Conservation (phyloP, 768 basidiomycete genomes). For the Rhodotorula graminis region DNA sequence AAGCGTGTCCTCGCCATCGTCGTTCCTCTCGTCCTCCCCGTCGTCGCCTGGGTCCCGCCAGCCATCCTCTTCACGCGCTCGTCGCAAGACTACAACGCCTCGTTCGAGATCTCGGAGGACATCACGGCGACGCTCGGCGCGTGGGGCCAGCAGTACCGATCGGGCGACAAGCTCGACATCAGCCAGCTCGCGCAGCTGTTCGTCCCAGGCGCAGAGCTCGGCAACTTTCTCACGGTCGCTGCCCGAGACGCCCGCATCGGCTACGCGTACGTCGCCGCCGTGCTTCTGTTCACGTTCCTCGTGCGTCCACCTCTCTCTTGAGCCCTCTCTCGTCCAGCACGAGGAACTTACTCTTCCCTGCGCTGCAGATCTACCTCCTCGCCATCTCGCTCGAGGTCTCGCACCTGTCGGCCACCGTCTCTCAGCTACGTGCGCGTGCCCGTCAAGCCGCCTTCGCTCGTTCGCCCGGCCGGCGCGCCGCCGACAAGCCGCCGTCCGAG, state of each 20-base stretch:
- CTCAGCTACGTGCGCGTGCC: not conserved
- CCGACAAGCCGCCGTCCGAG: not conserved
- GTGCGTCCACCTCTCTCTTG: not conserved
- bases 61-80: not conserved
- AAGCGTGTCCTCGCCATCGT: constrained; percentile 2
- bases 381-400: constrained; percentile 16
- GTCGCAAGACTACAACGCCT: constrained; percentile 3
- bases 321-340: not conserved
- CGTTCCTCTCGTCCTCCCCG: constrained; percentile 6
- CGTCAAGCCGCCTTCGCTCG: not conserved
- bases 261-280: not conserved
- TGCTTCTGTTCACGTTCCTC: constrained; percentile 6
- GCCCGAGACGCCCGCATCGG: not conserved
- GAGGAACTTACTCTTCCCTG: too few species aligned
- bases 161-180: constrained; percentile 7
- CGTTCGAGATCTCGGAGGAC: not conserved
- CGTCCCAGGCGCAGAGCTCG: constrained; percentile 3
- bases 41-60: constrained; percentile 15
- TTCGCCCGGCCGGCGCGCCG: too few species aligned
- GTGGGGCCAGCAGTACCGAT: not conserved
- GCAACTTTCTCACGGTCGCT: not conserved
- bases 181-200: not conserved
- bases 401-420: not conserved
- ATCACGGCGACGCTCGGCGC: not conserved
- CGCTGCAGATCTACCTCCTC: constrained; percentile 20